Evolutionary conservation across 2,329 filamentous ascomycete genomes (phyloP), one percentile per base, ranked within the genome.

Genomic region (Fusarium virguliforme): DNA sequence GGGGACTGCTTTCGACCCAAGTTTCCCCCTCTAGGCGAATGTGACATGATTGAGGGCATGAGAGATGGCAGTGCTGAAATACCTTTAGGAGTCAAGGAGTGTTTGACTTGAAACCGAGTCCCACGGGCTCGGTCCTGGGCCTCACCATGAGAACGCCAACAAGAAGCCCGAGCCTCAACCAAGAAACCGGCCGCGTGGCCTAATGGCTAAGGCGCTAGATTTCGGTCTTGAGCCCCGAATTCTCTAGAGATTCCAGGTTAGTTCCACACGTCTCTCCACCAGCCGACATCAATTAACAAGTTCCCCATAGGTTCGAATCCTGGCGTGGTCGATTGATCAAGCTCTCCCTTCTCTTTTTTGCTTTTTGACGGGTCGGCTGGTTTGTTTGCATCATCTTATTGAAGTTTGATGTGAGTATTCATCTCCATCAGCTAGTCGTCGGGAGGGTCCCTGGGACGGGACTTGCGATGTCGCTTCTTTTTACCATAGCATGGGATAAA

Each of bases 281-380:
- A 43, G 40, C 40, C 22, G 24, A 24, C 40, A 24, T 13, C 40
- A 18, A 43, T 18, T 43, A 24, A 43, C 40, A 43, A 18, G 8
- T 6, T 30, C 28, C 22, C 10, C 38, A 41, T 24, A 43, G 40
- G 43, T 48, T 48, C 43, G 43, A 48, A 48, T 48, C 43, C 43
- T 48, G 43, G 43, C 43, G 43, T 48, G 43, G 43, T 48, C 43
- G 43, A 48, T 30, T 18, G 43, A 62, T 9, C 53, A 4, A 26
- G 48, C 40, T 64, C 28, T 28, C 24, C 13, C 24, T 18, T 62
- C 64, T 66, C 24, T 18, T 62, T 68, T 66, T 66, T 51, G 18
- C 15, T 8, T 54, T 30, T 35, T 41, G 15, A 18, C 18, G 18
- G 18, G 18, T 9, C 28, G 12, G 12, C 8, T 30, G 8, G 3